Evolutionary conservation across 768 basidiomycete species (phyloP).

Genomic region (Hemileccinum rubropunctum): DNA sequence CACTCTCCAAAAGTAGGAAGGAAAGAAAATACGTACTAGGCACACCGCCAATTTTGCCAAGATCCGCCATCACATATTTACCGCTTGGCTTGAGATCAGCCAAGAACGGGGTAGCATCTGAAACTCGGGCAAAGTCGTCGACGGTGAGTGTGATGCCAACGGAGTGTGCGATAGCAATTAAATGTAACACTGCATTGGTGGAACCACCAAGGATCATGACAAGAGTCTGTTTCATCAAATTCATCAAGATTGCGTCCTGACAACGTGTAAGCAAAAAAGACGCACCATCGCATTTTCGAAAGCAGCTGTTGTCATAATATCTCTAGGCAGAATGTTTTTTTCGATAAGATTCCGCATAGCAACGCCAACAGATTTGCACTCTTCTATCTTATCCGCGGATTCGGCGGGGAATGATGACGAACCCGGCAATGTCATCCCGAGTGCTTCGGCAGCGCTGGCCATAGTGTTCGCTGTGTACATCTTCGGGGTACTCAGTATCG

Average conservation of each 20-base stretch:
- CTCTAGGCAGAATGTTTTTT: slow-evolving; percentile 87
- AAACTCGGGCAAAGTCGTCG: slow-evolving; percentile 93
- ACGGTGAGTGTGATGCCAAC: slow-evolving; percentile 86
- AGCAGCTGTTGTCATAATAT: slow-evolving; percentile 96
- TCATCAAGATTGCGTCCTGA: slow-evolving; percentile 3
- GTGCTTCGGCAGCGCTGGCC: slow-evolving; percentile 91
- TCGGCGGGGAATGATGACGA: slow-evolving; percentile 97
- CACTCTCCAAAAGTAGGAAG: not conserved
- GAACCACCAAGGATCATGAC: slow-evolving; percentile 98
- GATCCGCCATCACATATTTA: slow-evolving; percentile 98
- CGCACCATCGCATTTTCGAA: slow-evolving; percentile 97
- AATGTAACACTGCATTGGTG: slow-evolving; percentile 94
- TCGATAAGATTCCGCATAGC: slow-evolving; percentile 87
- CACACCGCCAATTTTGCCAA: slow-evolving; percentile 93
- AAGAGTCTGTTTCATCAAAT: slow-evolving; percentile 56
- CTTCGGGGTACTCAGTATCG: slow-evolving; percentile 37
- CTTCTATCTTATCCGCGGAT: slow-evolving; percentile 81
- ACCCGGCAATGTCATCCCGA: slow-evolving; percentile 96
- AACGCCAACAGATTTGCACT: slow-evolving; percentile 77
- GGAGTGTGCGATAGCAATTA: slow-evolving; percentile 95
- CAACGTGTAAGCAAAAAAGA: slow-evolving; percentile 6
- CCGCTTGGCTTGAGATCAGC: slow-evolving; percentile 97
- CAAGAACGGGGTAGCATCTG: slow-evolving; percentile 90
- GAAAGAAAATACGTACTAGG: slow-evolving; percentile 61
- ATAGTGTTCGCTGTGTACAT: slow-evolving; percentile 99